A percentile compares a stretch with the other conserved stretches of the same genome.
Conservation (phyloP, 2,329 filamentous ascomycete species). For the Cladosporium cucumerinum region DNA sequence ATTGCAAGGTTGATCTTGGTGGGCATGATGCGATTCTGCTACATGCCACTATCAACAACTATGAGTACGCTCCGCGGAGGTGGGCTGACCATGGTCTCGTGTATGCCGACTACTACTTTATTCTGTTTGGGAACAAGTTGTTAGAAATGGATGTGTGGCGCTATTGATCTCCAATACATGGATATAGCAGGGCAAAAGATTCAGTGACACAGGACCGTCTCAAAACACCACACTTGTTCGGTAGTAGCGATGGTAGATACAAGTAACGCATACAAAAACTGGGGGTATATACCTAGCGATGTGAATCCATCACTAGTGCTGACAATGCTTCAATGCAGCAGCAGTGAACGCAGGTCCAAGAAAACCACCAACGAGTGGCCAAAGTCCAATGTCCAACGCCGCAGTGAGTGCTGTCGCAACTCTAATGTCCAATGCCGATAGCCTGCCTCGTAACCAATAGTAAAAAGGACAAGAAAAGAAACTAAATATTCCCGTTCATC, state of each 20-base stretch:
- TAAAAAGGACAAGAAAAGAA: neutral
- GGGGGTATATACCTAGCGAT: constrained; percentile 14
- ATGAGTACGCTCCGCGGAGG: constrained; percentile 43
- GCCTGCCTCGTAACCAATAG: neutral
- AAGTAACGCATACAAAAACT: neutral
- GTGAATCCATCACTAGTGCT: neutral
- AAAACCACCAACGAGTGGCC: neutral
- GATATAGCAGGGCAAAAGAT: no score
- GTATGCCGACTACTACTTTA: constrained; percentile 50
- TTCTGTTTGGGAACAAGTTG: constrained; percentile 48
- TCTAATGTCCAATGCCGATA: neutral
- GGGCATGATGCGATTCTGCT: constrained; percentile 42
- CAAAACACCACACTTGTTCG: neutral
- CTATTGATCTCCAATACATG: no score
- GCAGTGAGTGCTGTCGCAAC: neutral
- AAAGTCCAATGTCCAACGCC: neutral
- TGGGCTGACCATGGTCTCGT: constrained; percentile 49
- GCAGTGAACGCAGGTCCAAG: neutral
- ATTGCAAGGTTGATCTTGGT: constrained; percentile 30
- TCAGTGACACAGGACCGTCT: no score
- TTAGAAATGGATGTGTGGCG: constrained; percentile 26
- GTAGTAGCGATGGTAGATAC: neutral
- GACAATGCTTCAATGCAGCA: neutral
- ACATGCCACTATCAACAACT: constrained; percentile 49
- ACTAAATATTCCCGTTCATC: neutral